Evolutionary conservation across 106 monocot genomes (phyloP).

Genomic region (Agapanthus africanus): DNA sequence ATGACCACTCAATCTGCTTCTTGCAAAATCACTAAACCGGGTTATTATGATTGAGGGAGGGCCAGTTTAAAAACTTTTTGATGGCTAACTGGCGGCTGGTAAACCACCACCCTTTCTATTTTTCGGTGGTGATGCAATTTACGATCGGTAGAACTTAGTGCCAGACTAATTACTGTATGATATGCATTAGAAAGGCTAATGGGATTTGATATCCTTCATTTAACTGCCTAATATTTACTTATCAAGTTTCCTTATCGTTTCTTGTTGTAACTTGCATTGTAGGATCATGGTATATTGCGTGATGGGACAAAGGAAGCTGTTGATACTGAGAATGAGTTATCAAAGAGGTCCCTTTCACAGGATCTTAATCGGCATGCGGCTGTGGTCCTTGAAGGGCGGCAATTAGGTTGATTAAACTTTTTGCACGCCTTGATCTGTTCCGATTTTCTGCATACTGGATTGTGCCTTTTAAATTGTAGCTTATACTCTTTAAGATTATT

Average conservation of each 20-base stretch:
- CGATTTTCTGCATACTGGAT: neutral
- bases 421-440: neutral
- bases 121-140: neutral
- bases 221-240: neutral
- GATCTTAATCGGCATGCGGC: conserved; percentile 95
- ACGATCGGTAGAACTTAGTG: neutral
- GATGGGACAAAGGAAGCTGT: conserved; percentile 71
- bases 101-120: neutral
- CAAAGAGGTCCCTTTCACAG: conserved; percentile 69
- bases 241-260: neutral
- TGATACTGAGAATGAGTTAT: conserved; percentile 63
- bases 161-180: neutral
- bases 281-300: conserved; percentile 91
- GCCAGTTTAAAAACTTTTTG: neutral
- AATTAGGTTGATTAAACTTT: conserved; percentile 48
- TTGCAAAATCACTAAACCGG: neutral
- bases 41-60: too few species aligned
- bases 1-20: neutral
- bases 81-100: neutral
- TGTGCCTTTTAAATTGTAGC: neutral
- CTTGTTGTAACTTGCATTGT: neutral
- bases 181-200: neutral
- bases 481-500: neutral
- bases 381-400: conserved; percentile 89
- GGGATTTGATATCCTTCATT: neutral